Conservation (phyloP, 2,329 filamentous ascomycete species). For the Colletotrichum noveboracense region DNA sequence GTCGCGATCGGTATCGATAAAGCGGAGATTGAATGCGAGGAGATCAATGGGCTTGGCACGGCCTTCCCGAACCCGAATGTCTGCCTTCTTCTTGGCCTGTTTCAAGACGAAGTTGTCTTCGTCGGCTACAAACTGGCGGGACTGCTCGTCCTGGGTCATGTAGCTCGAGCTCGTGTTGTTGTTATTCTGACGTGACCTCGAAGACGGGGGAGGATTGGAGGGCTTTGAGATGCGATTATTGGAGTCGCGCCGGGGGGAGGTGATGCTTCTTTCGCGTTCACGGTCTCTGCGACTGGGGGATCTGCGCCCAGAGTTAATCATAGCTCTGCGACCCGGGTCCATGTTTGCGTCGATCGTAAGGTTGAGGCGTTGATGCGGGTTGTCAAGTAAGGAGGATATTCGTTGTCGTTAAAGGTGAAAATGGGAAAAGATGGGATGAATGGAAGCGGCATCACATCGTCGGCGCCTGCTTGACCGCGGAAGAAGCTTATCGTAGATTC, state of each 20-base stretch:
- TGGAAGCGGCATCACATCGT: neutral
- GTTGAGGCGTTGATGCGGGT: neutral
- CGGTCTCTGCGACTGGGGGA: constrained; percentile 38
- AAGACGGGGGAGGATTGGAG: constrained; percentile 34
- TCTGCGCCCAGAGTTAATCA: constrained; percentile 52
- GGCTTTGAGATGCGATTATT: constrained; percentile 63
- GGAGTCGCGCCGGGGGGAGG: constrained; percentile 59
- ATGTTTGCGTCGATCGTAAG: constrained; percentile 38
- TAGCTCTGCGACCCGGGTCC: constrained; percentile 60
- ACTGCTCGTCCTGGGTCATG: constrained; percentile 78
- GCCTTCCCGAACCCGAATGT: constrained; percentile 89
- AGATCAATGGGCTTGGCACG: constrained; percentile 93
- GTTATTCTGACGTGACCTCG: constrained; percentile 30
- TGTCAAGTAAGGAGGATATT: neutral
- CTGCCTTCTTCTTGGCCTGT: constrained; percentile 97
- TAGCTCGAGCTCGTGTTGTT: constrained; percentile 38
- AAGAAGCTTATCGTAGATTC: neutral
- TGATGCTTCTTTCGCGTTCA: constrained; percentile 49
- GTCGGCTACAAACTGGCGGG: constrained; percentile 84
- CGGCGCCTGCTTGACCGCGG: neutral
- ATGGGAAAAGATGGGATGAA: neutral
- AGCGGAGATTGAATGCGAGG: constrained; percentile 87
- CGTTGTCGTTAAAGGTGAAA: neutral
- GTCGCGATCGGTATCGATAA: constrained; percentile 84
- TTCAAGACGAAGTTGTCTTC: constrained; percentile 96